Conservation (phyloP, 108 stramenopile genomes). For the Cyclotella cryptica region DNA sequence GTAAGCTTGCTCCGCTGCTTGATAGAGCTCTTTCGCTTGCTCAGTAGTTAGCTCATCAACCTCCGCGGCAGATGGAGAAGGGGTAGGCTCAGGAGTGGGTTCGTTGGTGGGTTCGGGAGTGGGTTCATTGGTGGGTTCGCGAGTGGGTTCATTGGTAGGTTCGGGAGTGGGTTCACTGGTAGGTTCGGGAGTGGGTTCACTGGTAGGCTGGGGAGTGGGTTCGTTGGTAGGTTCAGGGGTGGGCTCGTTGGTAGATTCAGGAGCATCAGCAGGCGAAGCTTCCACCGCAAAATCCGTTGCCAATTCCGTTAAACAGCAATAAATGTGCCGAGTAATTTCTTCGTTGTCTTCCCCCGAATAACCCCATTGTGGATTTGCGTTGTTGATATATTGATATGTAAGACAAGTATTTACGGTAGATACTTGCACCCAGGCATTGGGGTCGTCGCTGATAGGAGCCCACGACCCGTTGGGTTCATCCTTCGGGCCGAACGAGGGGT, state of each 20-base stretch:
- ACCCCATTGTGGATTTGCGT: conserved; percentile 33
- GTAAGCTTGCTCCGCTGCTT: background rate
- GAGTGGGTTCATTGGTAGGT: conserved; percentile 1
- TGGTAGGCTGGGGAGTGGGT: background rate
- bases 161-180: conserved; percentile 1
- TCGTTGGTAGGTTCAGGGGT: background rate
- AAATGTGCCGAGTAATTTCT: conserved; percentile 22
- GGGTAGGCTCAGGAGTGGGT: too few species aligned
- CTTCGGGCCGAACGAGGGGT: conserved; percentile 1
- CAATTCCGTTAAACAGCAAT: conserved; percentile 8
- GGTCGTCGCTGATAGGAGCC: conserved; percentile 32
- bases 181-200: conserved; percentile 7
- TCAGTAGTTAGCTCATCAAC: background rate
- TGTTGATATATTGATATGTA: conserved; percentile 17
- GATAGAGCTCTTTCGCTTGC: background rate
- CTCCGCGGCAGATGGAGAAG: too few species aligned
- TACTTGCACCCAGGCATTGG: conserved; percentile 43
- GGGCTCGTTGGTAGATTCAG: background rate
- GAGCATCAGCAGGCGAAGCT: too few species aligned
- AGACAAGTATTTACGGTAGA: conserved; percentile 14
- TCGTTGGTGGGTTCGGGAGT: too few species aligned
- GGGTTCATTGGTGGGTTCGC: too few species aligned
- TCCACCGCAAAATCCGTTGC: background rate
- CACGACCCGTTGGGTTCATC: conserved; percentile 26
- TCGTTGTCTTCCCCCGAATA: conserved; percentile 20